Base-by-base conservation (phyloP, 148 eudicot genomes). In the Rhododendron vialii region DNA sequence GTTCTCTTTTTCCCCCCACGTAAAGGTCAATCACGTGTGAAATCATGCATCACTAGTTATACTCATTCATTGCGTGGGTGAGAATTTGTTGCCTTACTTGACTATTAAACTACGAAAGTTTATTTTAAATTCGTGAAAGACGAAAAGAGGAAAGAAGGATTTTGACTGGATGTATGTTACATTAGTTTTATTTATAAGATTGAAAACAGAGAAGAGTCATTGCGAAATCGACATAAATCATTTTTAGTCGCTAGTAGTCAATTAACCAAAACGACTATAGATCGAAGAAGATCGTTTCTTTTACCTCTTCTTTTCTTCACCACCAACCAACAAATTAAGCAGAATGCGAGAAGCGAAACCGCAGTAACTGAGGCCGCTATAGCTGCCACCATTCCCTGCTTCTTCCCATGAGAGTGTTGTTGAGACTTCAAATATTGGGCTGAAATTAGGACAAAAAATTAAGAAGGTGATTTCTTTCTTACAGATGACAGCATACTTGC, bases 281-380 rank as follows among this genome's bases (percentile, higher is more conserved):
- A 47, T 53, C 11, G 13, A 36, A 18, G 3, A 75, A 35, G 24
- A 41, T 43, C 3, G 30, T 30, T 30, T 78, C 3, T 65, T 8
- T 14, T 10, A 87, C 91, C 93, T 91, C 83, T 90, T 85, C 76
- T 85, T 84, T 80, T 91, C 84, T 79, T 90, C 84, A 59, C 79
- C 33, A 81, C 82, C 51, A 91, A 57, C 81, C 71, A 89, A 73
- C 61, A 85, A 38, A 77, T 15, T 7, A 80, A 48, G 80, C 67
- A 65, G 78, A 87, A 82, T 17, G 86, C 22, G 36, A 88, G n/a
- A 33, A 79, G 26, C 45, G 84, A 85, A 33, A 61, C 35, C 4
- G 89, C 89, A 78, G 36, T 87, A 61, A 50, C 78, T n/a, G 85
- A 51, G 55, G 71, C 86, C 61, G 81, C 85, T 24, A 90, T 45